These are phyloP conservation scores for Biancaea sappan DNA, from an alignment of 306 rosid genomes.

Conservation along the genomic window DNA sequence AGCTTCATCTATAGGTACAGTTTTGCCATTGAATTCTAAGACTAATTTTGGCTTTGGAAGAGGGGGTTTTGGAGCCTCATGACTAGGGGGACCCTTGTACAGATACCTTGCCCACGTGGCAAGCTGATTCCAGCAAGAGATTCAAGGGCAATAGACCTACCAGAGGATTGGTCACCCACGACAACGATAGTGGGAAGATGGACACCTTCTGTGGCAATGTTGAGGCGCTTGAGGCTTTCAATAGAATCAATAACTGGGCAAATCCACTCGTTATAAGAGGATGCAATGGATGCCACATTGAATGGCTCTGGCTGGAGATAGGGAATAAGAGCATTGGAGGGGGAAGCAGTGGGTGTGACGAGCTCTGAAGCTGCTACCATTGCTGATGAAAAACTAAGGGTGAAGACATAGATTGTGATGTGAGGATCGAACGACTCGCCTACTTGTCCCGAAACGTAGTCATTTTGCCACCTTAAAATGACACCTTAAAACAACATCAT, in stretches of 20 bases:
- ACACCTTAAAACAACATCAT: too few species aligned
- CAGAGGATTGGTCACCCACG: conserved; percentile 46
- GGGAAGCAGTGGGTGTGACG: not conserved
- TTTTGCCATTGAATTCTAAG: conserved; percentile 13
- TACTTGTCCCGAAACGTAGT: too few species aligned
- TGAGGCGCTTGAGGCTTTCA: conserved; percentile 38
- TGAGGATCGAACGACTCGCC: too few species aligned
- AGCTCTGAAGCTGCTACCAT: too few species aligned
- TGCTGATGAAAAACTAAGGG: too few species aligned
- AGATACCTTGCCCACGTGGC: conserved; percentile 49
- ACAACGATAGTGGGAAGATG: conserved; percentile 47
- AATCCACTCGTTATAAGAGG: conserved; percentile 38
- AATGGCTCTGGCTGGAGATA: not conserved
- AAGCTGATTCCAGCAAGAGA: conserved; percentile 45
- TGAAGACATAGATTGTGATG: too few species aligned
- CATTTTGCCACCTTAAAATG: too few species aligned
- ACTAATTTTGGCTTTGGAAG: conserved; percentile 19
- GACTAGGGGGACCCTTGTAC: conserved; percentile 44
- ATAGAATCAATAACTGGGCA: conserved; percentile 46
- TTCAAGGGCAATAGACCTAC: conserved; percentile 47
- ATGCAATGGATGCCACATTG: conserved; percentile 22
- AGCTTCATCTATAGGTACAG: conserved; percentile 7
- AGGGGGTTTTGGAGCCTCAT: conserved; percentile 38
- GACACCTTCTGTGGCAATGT: conserved; percentile 42
- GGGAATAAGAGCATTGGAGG: not conserved